Conservation (phyloP, 768 basidiomycete genomes). For the Dendrothele bispora region DNA sequence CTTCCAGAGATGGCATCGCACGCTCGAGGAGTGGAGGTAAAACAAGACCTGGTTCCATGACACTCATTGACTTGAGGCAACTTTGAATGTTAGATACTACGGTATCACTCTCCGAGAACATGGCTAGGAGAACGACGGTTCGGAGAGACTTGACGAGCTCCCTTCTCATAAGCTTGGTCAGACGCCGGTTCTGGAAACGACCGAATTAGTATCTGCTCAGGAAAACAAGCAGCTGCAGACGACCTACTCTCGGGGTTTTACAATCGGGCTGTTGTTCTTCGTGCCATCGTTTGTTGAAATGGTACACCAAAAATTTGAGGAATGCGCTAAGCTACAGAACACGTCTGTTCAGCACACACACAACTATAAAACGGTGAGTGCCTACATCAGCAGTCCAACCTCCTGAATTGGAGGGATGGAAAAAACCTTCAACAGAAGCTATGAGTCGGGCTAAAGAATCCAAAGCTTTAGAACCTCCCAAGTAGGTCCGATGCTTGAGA, state of each 20-base stretch:
- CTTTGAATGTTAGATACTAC: slow-evolving; percentile 78
- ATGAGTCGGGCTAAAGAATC: slow-evolving; percentile 85
- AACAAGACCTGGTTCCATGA: slow-evolving; percentile 86
- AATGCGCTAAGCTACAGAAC: slow-evolving; percentile 71
- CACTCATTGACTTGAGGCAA: slow-evolving; percentile 77
- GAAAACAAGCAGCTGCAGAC: background rate
- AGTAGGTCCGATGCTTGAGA: slow-evolving; percentile 50
- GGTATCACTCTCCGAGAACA: slow-evolving; percentile 82
- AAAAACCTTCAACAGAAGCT: slow-evolving; percentile 86
- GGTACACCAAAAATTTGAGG: slow-evolving; percentile 79
- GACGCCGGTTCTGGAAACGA: slow-evolving; percentile 57
- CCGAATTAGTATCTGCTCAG: slow-evolving; percentile 2
- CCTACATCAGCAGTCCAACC: slow-evolving; percentile 76
- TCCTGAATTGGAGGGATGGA: slow-evolving; percentile 88
- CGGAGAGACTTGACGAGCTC: slow-evolving; percentile 82
- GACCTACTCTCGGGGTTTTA: slow-evolving; percentile 69
- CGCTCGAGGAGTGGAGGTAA: slow-evolving; percentile 80
- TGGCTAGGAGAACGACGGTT: slow-evolving; percentile 82
- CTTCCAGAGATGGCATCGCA: slow-evolving; percentile 84
- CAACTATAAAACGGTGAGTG: slow-evolving; percentile 14
- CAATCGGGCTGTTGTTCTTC: slow-evolving; percentile 77
- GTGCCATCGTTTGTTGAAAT: slow-evolving; percentile 85
- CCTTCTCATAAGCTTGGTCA: slow-evolving; percentile 76
- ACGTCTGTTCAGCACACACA: background rate
- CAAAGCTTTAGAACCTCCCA: slow-evolving; percentile 84